Percentiles rank a stretch among this genome's conserved stretches.
These are phyloP conservation scores for Capsella bursapastoris DNA, from an alignment of 345 rosid species.

Conservation along the genomic window DNA sequence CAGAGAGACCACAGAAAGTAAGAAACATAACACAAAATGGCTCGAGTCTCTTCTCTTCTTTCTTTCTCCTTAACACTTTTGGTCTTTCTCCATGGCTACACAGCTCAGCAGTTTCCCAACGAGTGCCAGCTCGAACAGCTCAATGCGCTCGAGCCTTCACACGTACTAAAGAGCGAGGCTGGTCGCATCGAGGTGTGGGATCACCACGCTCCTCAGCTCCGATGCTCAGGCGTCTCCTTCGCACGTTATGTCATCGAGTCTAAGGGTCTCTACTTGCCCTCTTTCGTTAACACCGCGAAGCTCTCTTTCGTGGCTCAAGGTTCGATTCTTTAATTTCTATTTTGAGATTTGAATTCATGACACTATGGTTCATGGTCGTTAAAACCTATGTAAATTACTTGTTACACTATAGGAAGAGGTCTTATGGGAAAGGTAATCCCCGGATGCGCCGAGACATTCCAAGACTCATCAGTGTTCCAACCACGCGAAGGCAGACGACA, in stretches of 20 bases:
- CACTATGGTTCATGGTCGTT: not conserved
- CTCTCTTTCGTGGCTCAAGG: conserved; percentile 62
- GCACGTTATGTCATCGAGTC: conserved; percentile 49
- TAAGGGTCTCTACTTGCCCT: conserved; percentile 65
- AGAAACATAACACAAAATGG: conserved; percentile 23
- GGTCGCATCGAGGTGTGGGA: conserved; percentile 66
- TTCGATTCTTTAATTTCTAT: conserved; percentile 4
- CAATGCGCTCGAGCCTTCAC: conserved; percentile 55
- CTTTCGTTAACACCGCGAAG: conserved; percentile 50
- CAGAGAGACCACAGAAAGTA: not conserved
- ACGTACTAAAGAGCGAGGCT: conserved; percentile 55
- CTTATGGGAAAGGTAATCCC: conserved; percentile 51
- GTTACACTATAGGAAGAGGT: conserved; percentile 50
- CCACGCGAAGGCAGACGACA: not conserved
- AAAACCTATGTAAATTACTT: too few species aligned
- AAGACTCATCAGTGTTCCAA: conserved; percentile 40
- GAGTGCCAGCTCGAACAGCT: conserved; percentile 64
- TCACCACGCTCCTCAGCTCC: conserved; percentile 58
- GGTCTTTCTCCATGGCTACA: conserved; percentile 50
- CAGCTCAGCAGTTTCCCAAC: conserved; percentile 45
- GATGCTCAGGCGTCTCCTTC: conserved; percentile 62
- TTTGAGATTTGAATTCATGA: not conserved
- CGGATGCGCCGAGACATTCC: conserved; percentile 76
- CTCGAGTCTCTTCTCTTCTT: conserved; percentile 44
- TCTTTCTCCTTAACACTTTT: conserved; percentile 51